Percentiles rank a stretch among this genome's conserved stretches.
Evolutionary conservation across 2,329 filamentous ascomycete genomes (phyloP).

Genomic region (Coccinonectria pachysandricola): DNA sequence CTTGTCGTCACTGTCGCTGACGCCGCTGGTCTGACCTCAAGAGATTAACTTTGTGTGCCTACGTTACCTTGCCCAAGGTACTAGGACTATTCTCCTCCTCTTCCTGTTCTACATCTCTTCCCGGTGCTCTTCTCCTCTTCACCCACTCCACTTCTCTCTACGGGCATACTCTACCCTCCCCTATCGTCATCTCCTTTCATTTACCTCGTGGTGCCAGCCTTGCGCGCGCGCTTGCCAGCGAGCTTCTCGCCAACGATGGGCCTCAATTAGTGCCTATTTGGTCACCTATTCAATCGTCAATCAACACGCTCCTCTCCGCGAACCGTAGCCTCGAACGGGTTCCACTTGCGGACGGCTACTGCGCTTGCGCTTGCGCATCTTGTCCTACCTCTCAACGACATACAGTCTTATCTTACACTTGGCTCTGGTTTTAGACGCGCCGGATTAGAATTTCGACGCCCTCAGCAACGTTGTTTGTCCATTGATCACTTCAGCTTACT

Average conservation of each 20-base stretch:
- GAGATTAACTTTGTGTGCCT: too few relatives aligned
- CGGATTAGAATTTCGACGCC: constrained; percentile 28
- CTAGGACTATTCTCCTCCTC: too few relatives aligned
- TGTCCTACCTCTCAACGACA: constrained; percentile 10
- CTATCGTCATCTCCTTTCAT: constrained; percentile 4
- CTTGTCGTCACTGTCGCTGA: too few relatives aligned
- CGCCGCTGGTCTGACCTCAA: too few relatives aligned
- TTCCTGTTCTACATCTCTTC: too few relatives aligned
- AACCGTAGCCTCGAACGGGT: too few relatives aligned
- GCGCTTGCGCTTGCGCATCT: constrained; percentile 8
- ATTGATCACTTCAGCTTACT: too few relatives aligned
- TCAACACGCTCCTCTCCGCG: constrained; percentile 9
- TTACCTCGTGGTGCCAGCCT: constrained; percentile 13
- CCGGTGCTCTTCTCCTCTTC: too few relatives aligned
- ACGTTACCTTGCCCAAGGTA: too few relatives aligned
- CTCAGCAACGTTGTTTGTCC: too few relatives aligned
- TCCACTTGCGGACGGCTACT: constrained; percentile 19
- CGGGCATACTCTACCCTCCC: constrained; percentile 3
- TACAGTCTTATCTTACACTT: constrained; percentile 21
- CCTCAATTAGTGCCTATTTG: constrained; percentile 22
- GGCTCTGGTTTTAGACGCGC: constrained; percentile 29
- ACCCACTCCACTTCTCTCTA: too few relatives aligned
- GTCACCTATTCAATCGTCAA: constrained; percentile 14
- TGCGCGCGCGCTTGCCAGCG: constrained; percentile 18
- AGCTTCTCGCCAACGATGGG: constrained; percentile 22